phyloP scores from a whole-genome alignment of 768 basidiomycete genomes.

The Tephrocybe sp. region DNA sequence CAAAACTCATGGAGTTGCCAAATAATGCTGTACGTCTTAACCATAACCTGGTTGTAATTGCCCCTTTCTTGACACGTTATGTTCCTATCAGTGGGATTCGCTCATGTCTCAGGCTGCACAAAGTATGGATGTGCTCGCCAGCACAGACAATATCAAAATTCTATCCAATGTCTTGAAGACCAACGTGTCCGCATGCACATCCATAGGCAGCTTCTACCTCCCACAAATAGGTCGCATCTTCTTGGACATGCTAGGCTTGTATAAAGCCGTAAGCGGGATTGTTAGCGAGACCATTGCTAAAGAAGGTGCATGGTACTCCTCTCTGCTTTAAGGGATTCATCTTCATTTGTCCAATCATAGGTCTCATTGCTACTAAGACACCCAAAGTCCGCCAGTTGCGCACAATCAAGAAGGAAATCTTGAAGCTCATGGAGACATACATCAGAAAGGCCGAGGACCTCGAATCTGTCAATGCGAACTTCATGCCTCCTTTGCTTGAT shows the following conservation, averaged over 20 bases:
- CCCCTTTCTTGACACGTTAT: neutral
- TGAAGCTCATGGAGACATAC: conserved; percentile 97
- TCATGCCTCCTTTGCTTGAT: conserved; percentile 94
- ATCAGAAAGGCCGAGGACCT: conserved; percentile 97
- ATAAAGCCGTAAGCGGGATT: conserved; percentile 95
- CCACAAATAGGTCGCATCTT: conserved; percentile 97
- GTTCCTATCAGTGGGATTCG: conserved; percentile 79
- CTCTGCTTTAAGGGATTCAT: neutral
- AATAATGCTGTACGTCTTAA: conserved; percentile 83
- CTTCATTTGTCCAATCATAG: conserved; percentile 35
- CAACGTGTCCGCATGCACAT: conserved; percentile 96
- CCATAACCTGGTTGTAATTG: neutral
- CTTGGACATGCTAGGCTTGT: conserved; percentile 96
- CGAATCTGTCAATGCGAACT: conserved; percentile 85
- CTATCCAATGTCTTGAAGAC: conserved; percentile 97
- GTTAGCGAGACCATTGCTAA: conserved; percentile 91
- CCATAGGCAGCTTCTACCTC: conserved; percentile 94
- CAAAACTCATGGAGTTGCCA: conserved; percentile 94
- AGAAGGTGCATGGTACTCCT: conserved; percentile 53
- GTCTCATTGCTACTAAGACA: conserved; percentile 91
- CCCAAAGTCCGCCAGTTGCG: conserved; percentile 92
- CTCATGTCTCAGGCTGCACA: conserved; percentile 94
- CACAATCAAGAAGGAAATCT: conserved; percentile 97
- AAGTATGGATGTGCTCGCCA: conserved; percentile 89
- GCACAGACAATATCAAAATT: conserved; percentile 94